These are phyloP conservation scores for Phytopythium delawarense DNA, from an alignment of 352 stramenopile species.

Conservation along the genomic window DNA sequence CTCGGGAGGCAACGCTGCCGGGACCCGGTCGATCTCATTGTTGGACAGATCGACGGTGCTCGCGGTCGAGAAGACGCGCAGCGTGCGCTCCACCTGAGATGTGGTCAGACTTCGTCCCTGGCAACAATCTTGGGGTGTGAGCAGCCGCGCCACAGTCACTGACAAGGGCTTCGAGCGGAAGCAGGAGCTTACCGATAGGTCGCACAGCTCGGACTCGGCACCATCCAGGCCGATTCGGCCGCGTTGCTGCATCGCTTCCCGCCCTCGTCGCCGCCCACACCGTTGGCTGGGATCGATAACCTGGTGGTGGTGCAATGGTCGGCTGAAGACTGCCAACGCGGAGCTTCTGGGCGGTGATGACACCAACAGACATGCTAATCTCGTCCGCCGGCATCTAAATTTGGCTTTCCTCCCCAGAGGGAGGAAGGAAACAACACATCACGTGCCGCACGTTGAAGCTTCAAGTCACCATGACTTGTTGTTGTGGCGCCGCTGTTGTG, in stretches of 20 bases:
- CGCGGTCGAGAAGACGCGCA: conserved; percentile 63
- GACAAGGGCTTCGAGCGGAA: neutral
- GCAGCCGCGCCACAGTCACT: neutral
- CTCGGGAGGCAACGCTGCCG: conserved; percentile 33
- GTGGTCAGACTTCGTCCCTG: conserved; percentile 54
- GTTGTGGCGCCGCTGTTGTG: too few relatives aligned
- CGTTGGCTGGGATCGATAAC: too few relatives aligned
- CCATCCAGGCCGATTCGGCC: conserved; percentile 51
- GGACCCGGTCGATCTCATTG: conserved; percentile 67
- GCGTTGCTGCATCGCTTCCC: conserved; percentile 9
- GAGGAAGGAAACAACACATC: neutral
- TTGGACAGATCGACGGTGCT: conserved; percentile 68
- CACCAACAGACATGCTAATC: neutral
- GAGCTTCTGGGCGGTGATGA: neutral
- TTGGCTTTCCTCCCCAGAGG: neutral
- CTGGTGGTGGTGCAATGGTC: too few relatives aligned
- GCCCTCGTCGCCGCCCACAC: too few relatives aligned
- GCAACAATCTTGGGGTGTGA: neutral
- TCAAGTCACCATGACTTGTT: too few relatives aligned
- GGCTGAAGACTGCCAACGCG: too few relatives aligned
- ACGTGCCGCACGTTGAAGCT: neutral
- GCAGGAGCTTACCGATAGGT: conserved; percentile 42
- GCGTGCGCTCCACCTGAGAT: conserved; percentile 50
- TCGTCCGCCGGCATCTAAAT: neutral
- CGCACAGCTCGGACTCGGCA: conserved; percentile 52